Percentiles rank a stretch among this genome's conserved stretches.
Conservation (phyloP, 345 rosid genomes). For the Lagerstroemia speciosa region DNA sequence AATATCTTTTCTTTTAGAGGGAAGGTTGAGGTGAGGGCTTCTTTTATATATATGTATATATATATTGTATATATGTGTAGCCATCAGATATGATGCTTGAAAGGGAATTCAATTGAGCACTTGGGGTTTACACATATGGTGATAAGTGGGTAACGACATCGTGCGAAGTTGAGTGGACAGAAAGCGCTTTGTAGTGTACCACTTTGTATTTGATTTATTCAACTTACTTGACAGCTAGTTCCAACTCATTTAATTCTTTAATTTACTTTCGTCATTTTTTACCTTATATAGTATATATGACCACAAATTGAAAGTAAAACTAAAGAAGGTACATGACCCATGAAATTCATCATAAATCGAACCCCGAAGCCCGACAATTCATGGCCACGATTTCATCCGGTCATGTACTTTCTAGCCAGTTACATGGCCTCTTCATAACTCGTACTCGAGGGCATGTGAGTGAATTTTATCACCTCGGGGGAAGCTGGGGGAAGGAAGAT, state of each 20-base stretch:
- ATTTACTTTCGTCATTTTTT: neutral
- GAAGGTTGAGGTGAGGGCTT: neutral
- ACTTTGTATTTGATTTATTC: conserved; percentile 24
- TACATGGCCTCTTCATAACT: neutral
- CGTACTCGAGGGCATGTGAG: neutral
- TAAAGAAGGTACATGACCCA: neutral
- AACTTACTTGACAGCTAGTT: neutral
- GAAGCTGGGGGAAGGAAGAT: neutral
- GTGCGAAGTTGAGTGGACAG: conserved; percentile 26
- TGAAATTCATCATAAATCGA: neutral
- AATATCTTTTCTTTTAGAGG: conserved; percentile 1
- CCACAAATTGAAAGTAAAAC: neutral
- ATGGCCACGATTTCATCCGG: neutral
- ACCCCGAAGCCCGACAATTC: neutral
- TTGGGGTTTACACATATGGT: neutral
- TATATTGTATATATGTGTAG: too few relatives aligned
- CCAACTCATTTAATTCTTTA: neutral
- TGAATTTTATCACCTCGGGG: too few relatives aligned
- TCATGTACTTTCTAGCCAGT: neutral
- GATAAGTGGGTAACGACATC: conserved; percentile 9
- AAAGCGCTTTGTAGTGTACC: conserved; percentile 21
- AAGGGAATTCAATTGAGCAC: conserved; percentile 12
- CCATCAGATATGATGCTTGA: conserved; percentile 13
- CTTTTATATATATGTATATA: neutral
- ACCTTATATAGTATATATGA: too few relatives aligned